Percentiles rank a stretch among this genome's conserved stretches.
phyloP scores from a whole-genome alignment of 768 basidiomycete genomes.

The Leccinum rimulosum region DNA sequence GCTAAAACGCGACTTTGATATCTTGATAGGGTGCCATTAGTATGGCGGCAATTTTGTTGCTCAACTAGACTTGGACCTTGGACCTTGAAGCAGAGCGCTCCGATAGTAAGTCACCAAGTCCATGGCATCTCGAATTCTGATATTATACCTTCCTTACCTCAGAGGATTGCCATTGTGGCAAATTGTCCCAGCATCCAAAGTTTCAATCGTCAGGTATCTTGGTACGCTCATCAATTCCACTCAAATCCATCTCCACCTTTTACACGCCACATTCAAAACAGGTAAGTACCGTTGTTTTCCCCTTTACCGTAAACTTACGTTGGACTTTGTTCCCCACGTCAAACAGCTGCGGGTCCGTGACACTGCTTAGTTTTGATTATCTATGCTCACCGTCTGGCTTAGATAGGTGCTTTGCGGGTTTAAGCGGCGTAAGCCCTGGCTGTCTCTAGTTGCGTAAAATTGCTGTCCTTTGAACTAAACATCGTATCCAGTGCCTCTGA shows the following conservation, averaged over 20 bases:
- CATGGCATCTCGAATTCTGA: too few relatives aligned
- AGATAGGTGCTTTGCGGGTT: conserved; percentile 40
- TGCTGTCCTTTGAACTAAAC: conserved; percentile 39
- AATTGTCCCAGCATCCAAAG: background rate
- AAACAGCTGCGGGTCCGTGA: background rate
- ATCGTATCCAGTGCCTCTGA: conserved; percentile 32
- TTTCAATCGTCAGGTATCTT: background rate
- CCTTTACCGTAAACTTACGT: background rate
- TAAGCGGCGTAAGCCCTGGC: conserved; percentile 4
- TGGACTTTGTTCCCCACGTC: background rate
- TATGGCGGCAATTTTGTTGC: too few relatives aligned
- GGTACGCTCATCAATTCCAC: background rate
- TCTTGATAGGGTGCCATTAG: background rate
- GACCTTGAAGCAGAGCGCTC: too few relatives aligned
- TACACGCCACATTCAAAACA: background rate
- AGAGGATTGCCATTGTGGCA: background rate
- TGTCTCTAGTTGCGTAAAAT: conserved; percentile 36
- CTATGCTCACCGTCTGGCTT: background rate
- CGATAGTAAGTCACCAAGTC: too few relatives aligned
- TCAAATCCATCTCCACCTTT: background rate
- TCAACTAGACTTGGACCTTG: too few relatives aligned
- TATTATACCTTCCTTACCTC: background rate
- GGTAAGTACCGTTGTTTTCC: background rate
- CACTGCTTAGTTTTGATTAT: background rate
- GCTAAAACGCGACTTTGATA: background rate